Base-by-base conservation (phyloP, 2,329 filamentous ascomycete genomes). In the Cladosporium cucumerinum region DNA sequence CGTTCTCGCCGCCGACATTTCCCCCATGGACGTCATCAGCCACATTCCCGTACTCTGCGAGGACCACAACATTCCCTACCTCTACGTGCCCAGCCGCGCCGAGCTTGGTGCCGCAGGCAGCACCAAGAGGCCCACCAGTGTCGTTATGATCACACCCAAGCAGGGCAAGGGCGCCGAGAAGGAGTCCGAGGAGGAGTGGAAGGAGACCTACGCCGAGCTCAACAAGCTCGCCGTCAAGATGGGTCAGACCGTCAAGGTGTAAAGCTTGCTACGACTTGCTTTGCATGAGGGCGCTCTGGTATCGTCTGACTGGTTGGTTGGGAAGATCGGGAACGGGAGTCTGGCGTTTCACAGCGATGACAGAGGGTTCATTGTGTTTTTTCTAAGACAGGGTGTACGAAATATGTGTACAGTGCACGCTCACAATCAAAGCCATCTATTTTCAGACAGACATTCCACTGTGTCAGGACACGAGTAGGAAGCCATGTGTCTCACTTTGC, bases 41-140 rank as follows among this genome's bases (percentile, higher is more conserved):
- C 95, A 99, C 82, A 91, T 99, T 70, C 95, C 95, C 73, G 91
- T 99, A 65, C 89, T 98, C 65, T 98, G 95, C 85, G 95, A 99
- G 82, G 94, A 98, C 82, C 93, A 97, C 85, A 92, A 91, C 80
- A 92, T 97, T 66, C 95, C 95, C 36, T 99, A 98, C 82, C 87
- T 99, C 79, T 99, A 96, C 79, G 91, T 99, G 73, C 87, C 89
- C 67, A 96, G 91, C 74, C 89, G 95, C 72, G 94, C 93, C 67
- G 94, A 98, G 82, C 87, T 99, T 65, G 95, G 95, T 75, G 91
- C 92, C 71, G 94, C 95, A 3, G 93, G 93, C 67, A 91, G 89
- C 78, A 99, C 95, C 58, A 99, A 98, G 88, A 85, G 95, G 69
- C 95, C 95, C 59, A 99, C 95, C 39, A 96, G 91, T 78, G 95